These are phyloP conservation scores for Floccularia luteovirens DNA, from an alignment of 768 basidiomycete genomes.

Conservation along the genomic window DNA sequence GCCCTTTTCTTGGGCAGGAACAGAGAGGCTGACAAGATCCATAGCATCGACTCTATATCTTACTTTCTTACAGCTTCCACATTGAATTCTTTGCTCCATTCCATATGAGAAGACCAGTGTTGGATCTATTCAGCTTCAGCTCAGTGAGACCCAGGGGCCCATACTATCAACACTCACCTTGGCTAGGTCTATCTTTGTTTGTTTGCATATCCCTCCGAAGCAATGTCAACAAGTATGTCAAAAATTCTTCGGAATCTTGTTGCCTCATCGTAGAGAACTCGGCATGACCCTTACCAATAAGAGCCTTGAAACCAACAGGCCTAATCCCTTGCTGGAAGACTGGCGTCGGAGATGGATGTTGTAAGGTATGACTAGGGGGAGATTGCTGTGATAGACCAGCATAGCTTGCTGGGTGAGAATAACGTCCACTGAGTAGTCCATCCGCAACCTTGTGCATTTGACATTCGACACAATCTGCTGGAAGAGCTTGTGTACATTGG, in stretches of 20 bases:
- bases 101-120: conserved; percentile 76
- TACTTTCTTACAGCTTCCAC: conserved; percentile 69
- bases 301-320: conserved; percentile 78
- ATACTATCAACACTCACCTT: conserved; percentile 13
- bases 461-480: conserved; percentile 87
- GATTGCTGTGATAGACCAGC: conserved; percentile 1
- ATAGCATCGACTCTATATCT: conserved; percentile 71
- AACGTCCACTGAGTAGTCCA: conserved; percentile 88
- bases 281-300: conserved; percentile 87
- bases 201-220: conserved; percentile 62
- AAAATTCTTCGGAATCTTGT: conserved; percentile 95
- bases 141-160: too few relatives aligned
- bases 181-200: conserved; percentile 26
- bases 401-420: conserved; percentile 53
- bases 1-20: conserved; percentile 57
- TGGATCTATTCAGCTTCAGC: conserved; percentile 41
- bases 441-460: conserved; percentile 92
- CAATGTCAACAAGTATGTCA: conserved; percentile 70
- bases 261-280: conserved; percentile 97
- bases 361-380: conserved; percentile 6
- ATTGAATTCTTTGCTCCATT: conserved; percentile 84
- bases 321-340: conserved; percentile 81
- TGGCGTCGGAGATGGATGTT: conserved; percentile 27
- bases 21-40: conserved; percentile 75
- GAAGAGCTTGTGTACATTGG: conserved; percentile 57